phyloP scores from a whole-genome alignment of 139 green algal genomes.

The Volvox reticuliferus region DNA sequence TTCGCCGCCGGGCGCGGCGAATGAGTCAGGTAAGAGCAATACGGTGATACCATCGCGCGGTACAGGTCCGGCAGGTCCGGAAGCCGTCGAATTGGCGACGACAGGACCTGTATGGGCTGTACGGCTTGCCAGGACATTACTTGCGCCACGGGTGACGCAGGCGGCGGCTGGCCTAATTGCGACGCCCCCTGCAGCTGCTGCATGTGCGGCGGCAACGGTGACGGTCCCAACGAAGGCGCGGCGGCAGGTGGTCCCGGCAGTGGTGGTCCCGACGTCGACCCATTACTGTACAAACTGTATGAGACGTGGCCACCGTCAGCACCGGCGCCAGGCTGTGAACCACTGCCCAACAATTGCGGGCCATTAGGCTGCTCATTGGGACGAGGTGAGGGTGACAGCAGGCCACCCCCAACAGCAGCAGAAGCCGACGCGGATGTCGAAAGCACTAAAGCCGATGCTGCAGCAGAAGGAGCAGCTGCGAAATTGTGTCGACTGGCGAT shows the following conservation, averaged over 20 bases:
- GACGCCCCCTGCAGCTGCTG: neutral
- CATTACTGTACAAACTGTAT: slow-evolving; percentile 13
- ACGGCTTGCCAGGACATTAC: slow-evolving; percentile 40
- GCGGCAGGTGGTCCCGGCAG: neutral
- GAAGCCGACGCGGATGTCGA: neutral
- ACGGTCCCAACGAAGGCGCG: neutral
- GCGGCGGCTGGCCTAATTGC: neutral
- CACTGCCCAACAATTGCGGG: neutral
- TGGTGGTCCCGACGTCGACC: neutral
- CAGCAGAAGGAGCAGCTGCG: neutral
- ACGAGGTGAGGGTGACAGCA: neutral
- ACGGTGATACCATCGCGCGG: slow-evolving; percentile 45
- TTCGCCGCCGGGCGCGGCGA: neutral
- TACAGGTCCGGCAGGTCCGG: slow-evolving; percentile 32
- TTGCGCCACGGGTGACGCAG: slow-evolving; percentile 29
- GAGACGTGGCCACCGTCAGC: neutral
- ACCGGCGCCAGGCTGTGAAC: neutral
- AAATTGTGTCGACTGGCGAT: neutral
- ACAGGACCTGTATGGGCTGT: slow-evolving; percentile 43
- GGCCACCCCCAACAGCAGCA: neutral
- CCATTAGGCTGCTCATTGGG: neutral
- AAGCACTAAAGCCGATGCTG: neutral
- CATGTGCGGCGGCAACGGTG: slow-evolving; percentile 23
- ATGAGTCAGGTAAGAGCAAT: slow-evolving; percentile 26
- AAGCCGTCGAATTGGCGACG: slow-evolving; percentile 32